phyloP scores from a whole-genome alignment of 2,329 filamentous ascomycete species.

The Pyrenochaeta sp. region DNA sequence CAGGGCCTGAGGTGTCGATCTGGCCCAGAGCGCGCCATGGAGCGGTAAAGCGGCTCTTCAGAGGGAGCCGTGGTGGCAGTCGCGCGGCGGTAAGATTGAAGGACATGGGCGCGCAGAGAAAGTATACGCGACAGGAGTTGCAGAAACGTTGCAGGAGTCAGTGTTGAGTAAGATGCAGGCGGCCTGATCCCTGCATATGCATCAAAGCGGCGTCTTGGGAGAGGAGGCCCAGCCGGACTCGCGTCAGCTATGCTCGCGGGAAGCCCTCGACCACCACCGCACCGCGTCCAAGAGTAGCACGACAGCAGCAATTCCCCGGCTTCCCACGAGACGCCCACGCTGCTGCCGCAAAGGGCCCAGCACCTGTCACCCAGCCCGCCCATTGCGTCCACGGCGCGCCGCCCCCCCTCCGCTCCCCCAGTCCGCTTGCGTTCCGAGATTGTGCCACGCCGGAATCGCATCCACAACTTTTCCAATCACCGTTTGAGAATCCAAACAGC shows the following conservation, averaged over 20 bases:
- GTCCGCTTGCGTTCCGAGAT: constrained; percentile 14
- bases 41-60: not conserved
- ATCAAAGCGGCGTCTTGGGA: constrained; percentile 20
- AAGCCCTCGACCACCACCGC: too few species aligned
- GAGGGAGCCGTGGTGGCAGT: not conserved
- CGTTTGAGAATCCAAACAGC: constrained; percentile 6
- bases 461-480: constrained; percentile 14
- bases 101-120: not conserved
- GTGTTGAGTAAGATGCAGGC: constrained; percentile 10
- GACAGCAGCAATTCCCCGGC: constrained; percentile 2
- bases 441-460: constrained; percentile 34
- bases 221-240: constrained; percentile 6
- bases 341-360: not conserved
- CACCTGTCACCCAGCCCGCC: not conserved
- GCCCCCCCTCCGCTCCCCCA: too few species aligned
- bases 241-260: too few species aligned
- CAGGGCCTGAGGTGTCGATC: not conserved
- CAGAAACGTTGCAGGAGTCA: constrained; percentile 17
- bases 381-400: not conserved
- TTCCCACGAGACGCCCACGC: constrained; percentile 4
- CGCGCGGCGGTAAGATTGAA: not conserved
- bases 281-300: not conserved
- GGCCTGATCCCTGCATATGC: constrained; percentile 15
- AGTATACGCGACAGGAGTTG: constrained; percentile 14
- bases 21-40: too few species aligned